Conservation (phyloP, 495 filamentous ascomycete species). For the Talaromyces nanjingensis region DNA sequence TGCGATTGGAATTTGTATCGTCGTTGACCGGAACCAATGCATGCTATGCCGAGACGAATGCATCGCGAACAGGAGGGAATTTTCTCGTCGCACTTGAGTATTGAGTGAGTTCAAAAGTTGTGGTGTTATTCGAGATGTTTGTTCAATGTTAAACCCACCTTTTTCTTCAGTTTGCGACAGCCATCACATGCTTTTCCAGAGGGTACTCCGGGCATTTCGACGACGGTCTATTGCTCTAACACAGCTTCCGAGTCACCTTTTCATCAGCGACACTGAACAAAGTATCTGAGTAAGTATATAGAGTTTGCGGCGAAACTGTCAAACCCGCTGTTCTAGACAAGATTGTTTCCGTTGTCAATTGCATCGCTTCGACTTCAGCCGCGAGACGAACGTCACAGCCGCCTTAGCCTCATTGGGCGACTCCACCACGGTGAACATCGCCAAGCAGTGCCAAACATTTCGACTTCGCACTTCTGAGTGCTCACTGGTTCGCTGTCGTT, state of each 20-base stretch:
- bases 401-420: neutral
- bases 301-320: neutral
- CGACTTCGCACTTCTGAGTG: neutral
- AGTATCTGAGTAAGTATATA: no score
- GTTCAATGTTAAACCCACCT: conserved; percentile 23
- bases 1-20: conserved; percentile 43
- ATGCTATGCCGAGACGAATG: conserved; percentile 33
- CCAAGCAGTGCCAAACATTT: neutral
- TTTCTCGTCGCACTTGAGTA: conserved; percentile 33
- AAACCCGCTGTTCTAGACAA: neutral
- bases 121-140: neutral
- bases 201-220: conserved; percentile 45
- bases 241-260: no score
- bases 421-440: neutral
- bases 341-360: neutral
- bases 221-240: neutral
- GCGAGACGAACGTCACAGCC: neutral
- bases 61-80: conserved; percentile 40
- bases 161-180: conserved; percentile 48
- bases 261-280: no score
- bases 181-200: conserved; percentile 41
- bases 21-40: conserved; percentile 38
- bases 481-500: neutral
- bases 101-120: neutral
- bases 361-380: neutral